Percentiles rank a stretch among this genome's conserved stretches.
Conservation (phyloP, 495 filamentous ascomycete genomes). For the Penicillium mononematosum region DNA sequence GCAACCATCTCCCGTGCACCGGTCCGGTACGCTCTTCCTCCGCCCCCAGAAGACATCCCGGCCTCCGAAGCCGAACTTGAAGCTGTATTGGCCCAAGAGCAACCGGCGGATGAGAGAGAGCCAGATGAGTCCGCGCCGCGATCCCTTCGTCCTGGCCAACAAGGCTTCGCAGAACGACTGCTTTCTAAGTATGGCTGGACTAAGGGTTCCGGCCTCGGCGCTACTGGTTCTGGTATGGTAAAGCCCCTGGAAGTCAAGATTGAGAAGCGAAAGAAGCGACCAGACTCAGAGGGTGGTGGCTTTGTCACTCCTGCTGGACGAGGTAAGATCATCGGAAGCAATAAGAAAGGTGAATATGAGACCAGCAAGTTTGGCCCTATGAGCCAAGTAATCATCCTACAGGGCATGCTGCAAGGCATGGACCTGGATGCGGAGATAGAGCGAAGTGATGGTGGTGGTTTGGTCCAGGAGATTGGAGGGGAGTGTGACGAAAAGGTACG, state of each 20-base stretch:
- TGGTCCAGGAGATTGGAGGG: slow-evolving; percentile 92
- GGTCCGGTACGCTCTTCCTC: slow-evolving; percentile 73
- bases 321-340: slow-evolving; percentile 77
- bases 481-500: slow-evolving; percentile 77
- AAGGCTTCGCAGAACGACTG: slow-evolving; percentile 79
- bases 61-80: slow-evolving; percentile 56
- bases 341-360: slow-evolving; percentile 47
- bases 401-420: slow-evolving; percentile 81
- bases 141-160: slow-evolving; percentile 72
- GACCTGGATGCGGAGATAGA: slow-evolving; percentile 66
- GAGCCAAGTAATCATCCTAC: slow-evolving; percentile 75
- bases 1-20: slow-evolving; percentile 80
- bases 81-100: slow-evolving; percentile 52
- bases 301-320: slow-evolving; percentile 65
- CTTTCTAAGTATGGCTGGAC: slow-evolving; percentile 93
- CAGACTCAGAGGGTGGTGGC: slow-evolving; percentile 77
- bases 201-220: slow-evolving; percentile 82
- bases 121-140: slow-evolving; percentile 53
- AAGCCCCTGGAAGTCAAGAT: slow-evolving; percentile 78
- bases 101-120: slow-evolving; percentile 44
- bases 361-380: slow-evolving; percentile 68
- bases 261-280: slow-evolving; percentile 75
- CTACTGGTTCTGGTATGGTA: slow-evolving; percentile 73
- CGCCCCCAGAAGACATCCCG: slow-evolving; percentile 56
- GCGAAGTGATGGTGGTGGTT: slow-evolving; percentile 55